Conservation (phyloP, 192 early-diverging fungal species). For the Gaertneriomyces sp. region DNA sequence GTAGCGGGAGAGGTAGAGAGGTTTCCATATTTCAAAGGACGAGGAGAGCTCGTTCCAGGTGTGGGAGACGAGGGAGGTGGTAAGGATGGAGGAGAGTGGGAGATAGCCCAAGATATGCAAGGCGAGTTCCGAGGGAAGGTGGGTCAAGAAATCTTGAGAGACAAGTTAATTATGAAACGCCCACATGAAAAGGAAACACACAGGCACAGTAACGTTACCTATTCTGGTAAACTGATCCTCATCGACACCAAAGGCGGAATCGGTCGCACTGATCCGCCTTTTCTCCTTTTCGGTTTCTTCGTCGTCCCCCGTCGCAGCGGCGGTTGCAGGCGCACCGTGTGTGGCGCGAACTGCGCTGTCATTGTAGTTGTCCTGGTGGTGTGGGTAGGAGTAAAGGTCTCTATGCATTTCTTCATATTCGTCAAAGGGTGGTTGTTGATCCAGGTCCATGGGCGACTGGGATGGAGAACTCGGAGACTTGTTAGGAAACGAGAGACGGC, state of each 20-base stretch:
- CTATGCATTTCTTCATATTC: too few relatives aligned
- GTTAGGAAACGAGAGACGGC: too few relatives aligned
- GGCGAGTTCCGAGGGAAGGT: slow-evolving; percentile 43
- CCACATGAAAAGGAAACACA: slow-evolving; percentile 2
- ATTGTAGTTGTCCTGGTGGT: too few relatives aligned
- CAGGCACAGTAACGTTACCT: slow-evolving; percentile 8
- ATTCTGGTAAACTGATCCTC: slow-evolving; percentile 26
- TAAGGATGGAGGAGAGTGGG: too few relatives aligned
- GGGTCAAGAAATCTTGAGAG: slow-evolving; percentile 36
- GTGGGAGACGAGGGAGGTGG: slow-evolving; percentile 27
- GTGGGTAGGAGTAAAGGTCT: too few relatives aligned
- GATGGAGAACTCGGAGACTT: too few relatives aligned
- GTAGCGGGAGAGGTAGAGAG: slow-evolving; percentile 32
- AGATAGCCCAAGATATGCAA: slow-evolving; percentile 36
- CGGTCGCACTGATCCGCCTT: slow-evolving; percentile 43
- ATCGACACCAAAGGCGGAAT: slow-evolving; percentile 49
- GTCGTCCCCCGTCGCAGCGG: too few relatives aligned
- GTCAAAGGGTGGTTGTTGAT: too few relatives aligned
- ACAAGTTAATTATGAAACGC: neutral
- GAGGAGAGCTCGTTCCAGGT: slow-evolving; percentile 34
- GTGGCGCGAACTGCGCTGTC: too few relatives aligned
- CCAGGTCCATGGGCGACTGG: too few relatives aligned
- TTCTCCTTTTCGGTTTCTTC: slow-evolving; percentile 8
- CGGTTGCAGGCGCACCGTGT: too few relatives aligned
- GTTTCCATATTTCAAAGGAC: slow-evolving; percentile 45